phyloP scores from a whole-genome alignment of 306 rosid genomes.

The Quercus bicolor region DNA sequence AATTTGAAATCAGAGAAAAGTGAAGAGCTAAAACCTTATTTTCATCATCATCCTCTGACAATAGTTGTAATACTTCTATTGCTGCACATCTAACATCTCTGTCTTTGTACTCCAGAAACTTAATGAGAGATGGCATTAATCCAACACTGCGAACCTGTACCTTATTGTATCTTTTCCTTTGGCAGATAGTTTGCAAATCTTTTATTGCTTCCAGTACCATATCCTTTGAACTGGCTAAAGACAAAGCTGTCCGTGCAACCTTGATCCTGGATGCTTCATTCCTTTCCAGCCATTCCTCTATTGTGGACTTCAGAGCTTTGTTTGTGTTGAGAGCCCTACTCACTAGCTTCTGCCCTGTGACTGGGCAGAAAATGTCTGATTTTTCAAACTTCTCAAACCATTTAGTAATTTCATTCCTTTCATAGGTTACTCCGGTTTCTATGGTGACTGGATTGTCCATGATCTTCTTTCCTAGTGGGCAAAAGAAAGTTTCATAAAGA shows the following conservation, averaged over 20 bases:
- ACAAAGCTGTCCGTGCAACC: conserved; percentile 33
- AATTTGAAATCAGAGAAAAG: neutral
- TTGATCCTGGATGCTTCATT: conserved; percentile 40
- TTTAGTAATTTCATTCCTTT: conserved; percentile 34
- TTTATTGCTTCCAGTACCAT: conserved; percentile 46
- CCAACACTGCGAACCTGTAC: conserved; percentile 24
- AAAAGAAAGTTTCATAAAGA: conserved; percentile 39
- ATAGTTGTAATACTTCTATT: conserved; percentile 24
- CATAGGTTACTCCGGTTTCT: conserved; percentile 39
- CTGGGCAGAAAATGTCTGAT: conserved; percentile 31
- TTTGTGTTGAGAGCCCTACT: conserved; percentile 27
- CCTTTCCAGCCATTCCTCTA: conserved; percentile 48
- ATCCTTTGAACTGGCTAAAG: conserved; percentile 44
- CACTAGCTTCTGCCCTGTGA: conserved; percentile 30
- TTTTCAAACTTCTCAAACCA: conserved; percentile 31
- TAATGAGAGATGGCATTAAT: conserved; percentile 31
- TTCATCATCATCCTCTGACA: conserved; percentile 31
- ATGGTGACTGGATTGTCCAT: conserved; percentile 55
- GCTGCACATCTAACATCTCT: conserved; percentile 29
- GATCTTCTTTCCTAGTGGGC: conserved; percentile 43
- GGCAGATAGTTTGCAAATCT: conserved; percentile 34
- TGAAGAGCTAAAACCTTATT: conserved; percentile 29
- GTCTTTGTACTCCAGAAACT: conserved; percentile 31
- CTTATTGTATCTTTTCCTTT: conserved; percentile 17
- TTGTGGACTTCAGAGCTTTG: conserved; percentile 37